Percentiles rank a stretch among this genome's conserved stretches.
phyloP scores from a whole-genome alignment of 1,284 basidiomycete species.

The Laetiporus sulphureus region DNA sequence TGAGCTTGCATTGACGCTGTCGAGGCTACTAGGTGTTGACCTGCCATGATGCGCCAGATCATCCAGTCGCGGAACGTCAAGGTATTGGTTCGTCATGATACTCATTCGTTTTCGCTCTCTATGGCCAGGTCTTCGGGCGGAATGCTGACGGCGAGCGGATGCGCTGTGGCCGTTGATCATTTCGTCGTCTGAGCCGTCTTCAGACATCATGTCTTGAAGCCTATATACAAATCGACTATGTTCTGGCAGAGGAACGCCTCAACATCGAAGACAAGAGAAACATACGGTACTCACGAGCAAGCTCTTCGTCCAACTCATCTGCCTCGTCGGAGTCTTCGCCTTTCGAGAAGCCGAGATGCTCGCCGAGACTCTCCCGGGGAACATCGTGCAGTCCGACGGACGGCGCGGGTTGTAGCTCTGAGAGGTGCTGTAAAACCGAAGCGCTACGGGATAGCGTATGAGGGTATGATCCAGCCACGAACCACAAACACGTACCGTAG shows the following conservation, averaged over 20 bases:
- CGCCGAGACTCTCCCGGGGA: constrained; percentile 58
- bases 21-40: no score
- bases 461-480: no score
- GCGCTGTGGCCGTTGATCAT: constrained; percentile 29
- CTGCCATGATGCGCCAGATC: no score
- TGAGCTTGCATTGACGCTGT: no score
- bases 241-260: constrained; percentile 32
- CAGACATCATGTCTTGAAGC: constrained; percentile 42
- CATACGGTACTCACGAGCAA: constrained; percentile 51
- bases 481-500: constrained; percentile 64
- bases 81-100: constrained; percentile 51
- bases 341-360: constrained; percentile 51
- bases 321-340: constrained; percentile 37
- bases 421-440: constrained; percentile 74
- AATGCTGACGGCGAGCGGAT: constrained; percentile 25
- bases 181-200: constrained; percentile 47
- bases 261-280: neutral
- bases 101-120: constrained; percentile 53
- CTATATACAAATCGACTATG: constrained; percentile 58
- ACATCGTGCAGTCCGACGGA: constrained; percentile 86
- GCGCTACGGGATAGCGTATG: constrained; percentile 43
- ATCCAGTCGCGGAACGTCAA: constrained; percentile 34
- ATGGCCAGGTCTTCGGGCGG: constrained; percentile 15
- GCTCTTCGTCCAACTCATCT: constrained; percentile 57
- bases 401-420: constrained; percentile 76